Evolutionary conservation across 805 yeast genomes (phyloP).

Genomic region (Priceomyces melissophilus): DNA sequence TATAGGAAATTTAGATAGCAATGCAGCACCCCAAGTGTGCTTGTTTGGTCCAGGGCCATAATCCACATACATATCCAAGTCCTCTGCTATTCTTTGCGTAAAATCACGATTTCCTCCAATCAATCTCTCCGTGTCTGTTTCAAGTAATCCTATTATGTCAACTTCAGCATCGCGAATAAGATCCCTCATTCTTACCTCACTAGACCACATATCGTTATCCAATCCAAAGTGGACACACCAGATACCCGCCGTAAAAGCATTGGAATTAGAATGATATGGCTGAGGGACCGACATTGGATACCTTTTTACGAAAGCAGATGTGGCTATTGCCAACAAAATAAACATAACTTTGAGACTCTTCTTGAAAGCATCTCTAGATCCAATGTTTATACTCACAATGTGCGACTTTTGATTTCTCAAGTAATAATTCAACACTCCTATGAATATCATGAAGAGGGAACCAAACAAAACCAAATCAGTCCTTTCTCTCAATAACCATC

Average conservation of each 20-base stretch:
- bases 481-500: constrained; percentile 82
- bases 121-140: constrained; percentile 89
- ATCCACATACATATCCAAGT: constrained; percentile 90
- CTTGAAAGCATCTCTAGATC: constrained; percentile 14
- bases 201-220: constrained; percentile 97
- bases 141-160: constrained; percentile 87
- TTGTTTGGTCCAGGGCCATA: constrained; percentile 97
- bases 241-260: constrained; percentile 86
- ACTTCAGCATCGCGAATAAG: constrained; percentile 81
- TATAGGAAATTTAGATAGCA: constrained; percentile 92
- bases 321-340: constrained; percentile 47
- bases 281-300: constrained; percentile 64
- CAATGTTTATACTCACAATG: constrained; percentile 17
- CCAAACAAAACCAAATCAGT: constrained; percentile 67
- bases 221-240: constrained; percentile 98
- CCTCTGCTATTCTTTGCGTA: constrained; percentile 88
- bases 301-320: constrained; percentile 55
- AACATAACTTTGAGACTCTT: constrained; percentile 34
- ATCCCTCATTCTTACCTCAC: constrained; percentile 85
- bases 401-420: constrained; percentile 22
- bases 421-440: constrained; percentile 47
- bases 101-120: constrained; percentile 95
- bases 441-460: constrained; percentile 50
- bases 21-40: constrained; percentile 97
- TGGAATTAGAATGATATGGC: constrained; percentile 45